A percentile compares a stretch with the other conserved stretches of the same genome.
Evolutionary conservation across 176 grass and related monocot genomes (phyloP).

Genomic region (Oryza longistaminata): DNA sequence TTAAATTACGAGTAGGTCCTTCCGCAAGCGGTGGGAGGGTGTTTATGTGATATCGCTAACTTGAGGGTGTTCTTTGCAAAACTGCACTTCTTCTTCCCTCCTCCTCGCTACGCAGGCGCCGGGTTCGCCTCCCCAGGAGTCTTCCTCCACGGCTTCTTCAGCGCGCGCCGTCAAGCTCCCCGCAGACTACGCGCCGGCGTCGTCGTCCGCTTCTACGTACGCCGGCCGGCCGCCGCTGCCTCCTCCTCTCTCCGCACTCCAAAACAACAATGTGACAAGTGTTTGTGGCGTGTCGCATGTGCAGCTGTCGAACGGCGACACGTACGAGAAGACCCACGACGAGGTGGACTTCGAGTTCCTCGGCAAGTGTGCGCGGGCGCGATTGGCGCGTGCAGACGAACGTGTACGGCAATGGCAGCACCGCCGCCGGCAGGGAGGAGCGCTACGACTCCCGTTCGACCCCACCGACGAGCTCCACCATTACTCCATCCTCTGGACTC

Average conservation of each 20-base stretch:
- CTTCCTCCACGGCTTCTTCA: constrained; percentile 89
- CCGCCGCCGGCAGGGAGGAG: constrained; percentile 75
- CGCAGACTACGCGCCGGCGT: constrained; percentile 75
- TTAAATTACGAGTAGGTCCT: background rate
- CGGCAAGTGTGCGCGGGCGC: constrained; percentile 79
- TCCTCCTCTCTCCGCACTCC: background rate
- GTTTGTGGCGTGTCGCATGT: background rate
- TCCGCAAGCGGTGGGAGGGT: background rate
- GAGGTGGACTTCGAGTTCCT: constrained; percentile 99
- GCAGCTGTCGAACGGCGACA: constrained; percentile 88
- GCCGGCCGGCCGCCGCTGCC: background rate
- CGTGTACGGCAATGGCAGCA: constrained; percentile 86
- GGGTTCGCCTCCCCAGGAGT: constrained; percentile 88
- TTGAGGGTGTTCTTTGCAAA: background rate
- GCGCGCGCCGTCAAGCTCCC: constrained; percentile 86
- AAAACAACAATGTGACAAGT: background rate
- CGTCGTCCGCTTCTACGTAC: constrained; percentile 87
- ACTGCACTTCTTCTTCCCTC: background rate
- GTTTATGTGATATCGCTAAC: background rate
- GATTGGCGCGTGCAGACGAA: constrained; percentile 89
- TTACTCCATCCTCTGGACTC: constrained; percentile 91
- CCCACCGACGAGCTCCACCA: constrained; percentile 87
- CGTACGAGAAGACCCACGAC: constrained; percentile 84
- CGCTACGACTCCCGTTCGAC: constrained; percentile 90
- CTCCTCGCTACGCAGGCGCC: constrained; percentile 50